Evolutionary conservation across 768 basidiomycete genomes (phyloP).

Genomic region (Hebeloma cylindrosporum): DNA sequence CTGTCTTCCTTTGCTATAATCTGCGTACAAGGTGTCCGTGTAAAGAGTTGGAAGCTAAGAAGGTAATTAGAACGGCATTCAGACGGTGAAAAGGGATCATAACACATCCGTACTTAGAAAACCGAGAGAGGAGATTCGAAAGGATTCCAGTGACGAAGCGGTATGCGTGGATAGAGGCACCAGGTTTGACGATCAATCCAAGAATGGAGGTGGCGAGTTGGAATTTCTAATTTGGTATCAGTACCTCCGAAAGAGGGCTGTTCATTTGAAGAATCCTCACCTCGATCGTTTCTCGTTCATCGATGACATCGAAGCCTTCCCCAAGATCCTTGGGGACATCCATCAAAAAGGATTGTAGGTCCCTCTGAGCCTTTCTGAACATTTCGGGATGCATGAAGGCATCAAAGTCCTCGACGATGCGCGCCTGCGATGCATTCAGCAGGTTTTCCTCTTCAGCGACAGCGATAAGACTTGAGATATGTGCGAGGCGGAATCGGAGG

Average conservation of each 20-base stretch:
- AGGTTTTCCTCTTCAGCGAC: constrained; percentile 56
- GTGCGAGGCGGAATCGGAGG: constrained; percentile 61
- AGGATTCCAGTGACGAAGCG: constrained; percentile 64
- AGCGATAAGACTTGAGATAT: constrained; percentile 47
- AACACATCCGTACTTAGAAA: constrained; percentile 41
- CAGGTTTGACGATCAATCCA: constrained; percentile 54
- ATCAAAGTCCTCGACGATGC: constrained; percentile 58
- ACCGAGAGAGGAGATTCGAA: constrained; percentile 47
- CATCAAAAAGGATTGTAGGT: constrained; percentile 42
- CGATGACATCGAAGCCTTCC: constrained; percentile 31
- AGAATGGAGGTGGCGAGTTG: constrained; percentile 44
- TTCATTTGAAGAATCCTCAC: constrained; percentile 20
- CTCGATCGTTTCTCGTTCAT: constrained; percentile 28
- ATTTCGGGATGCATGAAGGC: constrained; percentile 45
- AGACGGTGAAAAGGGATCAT: constrained; percentile 2
- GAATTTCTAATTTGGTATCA: constrained; percentile 39
- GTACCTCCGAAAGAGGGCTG: background rate
- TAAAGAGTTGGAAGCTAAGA: constrained; percentile 57
- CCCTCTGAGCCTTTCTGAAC: constrained; percentile 44
- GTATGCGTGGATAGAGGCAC: constrained; percentile 70
- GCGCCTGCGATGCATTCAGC: constrained; percentile 52
- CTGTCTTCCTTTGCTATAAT: constrained; percentile 33
- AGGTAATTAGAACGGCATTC: background rate
- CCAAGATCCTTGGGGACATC: constrained; percentile 54
- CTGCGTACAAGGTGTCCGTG: constrained; percentile 60